These are phyloP conservation scores for Pezicula neosporulosa DNA, from an alignment of 2,329 filamentous ascomycete genomes.

Conservation along the genomic window DNA sequence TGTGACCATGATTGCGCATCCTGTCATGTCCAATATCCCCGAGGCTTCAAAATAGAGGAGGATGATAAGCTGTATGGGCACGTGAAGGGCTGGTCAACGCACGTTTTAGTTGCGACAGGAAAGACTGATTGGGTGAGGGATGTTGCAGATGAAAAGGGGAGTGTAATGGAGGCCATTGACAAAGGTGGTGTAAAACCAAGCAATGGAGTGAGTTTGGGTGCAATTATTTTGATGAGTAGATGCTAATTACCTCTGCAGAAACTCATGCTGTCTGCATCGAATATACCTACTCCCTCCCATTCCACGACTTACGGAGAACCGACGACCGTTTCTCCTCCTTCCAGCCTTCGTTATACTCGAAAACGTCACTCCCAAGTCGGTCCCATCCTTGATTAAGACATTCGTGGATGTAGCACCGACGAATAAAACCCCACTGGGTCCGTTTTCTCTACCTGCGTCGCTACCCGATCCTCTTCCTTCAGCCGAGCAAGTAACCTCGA, in stretches of 20 bases:
- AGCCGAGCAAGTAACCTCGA: slow-evolving; percentile 45
- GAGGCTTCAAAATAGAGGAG: slow-evolving; percentile 69
- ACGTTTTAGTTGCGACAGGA: slow-evolving; percentile 89
- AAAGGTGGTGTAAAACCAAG: slow-evolving; percentile 51
- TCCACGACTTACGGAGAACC: slow-evolving; percentile 60
- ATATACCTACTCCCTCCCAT: slow-evolving; percentile 77
- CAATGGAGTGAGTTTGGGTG: slow-evolving; percentile 57
- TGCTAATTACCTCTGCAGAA: slow-evolving; percentile 44
- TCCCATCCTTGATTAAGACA: slow-evolving; percentile 66
- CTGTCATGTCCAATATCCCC: slow-evolving; percentile 77
- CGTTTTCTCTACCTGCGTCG: slow-evolving; percentile 45
- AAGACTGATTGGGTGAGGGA: slow-evolving; percentile 93
- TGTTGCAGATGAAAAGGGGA: slow-evolving; percentile 83
- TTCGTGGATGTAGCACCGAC: slow-evolving; percentile 73
- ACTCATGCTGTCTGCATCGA: slow-evolving; percentile 88
- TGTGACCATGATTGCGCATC: slow-evolving; percentile 83
- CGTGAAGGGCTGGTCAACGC: slow-evolving; percentile 83
- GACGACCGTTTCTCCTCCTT: slow-evolving; percentile 79
- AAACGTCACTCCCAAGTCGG: slow-evolving; percentile 74
- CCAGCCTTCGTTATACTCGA: slow-evolving; percentile 82
- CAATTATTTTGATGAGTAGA: not conserved
- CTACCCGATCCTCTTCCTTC: slow-evolving; percentile 27
- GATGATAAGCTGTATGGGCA: slow-evolving; percentile 78
- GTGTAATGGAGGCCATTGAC: slow-evolving; percentile 74
- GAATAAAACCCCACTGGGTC: slow-evolving; percentile 62